Evolutionary conservation across 805 yeast species (phyloP).

Genomic region (Cyberlindnera xishuangbannaensis): DNA sequence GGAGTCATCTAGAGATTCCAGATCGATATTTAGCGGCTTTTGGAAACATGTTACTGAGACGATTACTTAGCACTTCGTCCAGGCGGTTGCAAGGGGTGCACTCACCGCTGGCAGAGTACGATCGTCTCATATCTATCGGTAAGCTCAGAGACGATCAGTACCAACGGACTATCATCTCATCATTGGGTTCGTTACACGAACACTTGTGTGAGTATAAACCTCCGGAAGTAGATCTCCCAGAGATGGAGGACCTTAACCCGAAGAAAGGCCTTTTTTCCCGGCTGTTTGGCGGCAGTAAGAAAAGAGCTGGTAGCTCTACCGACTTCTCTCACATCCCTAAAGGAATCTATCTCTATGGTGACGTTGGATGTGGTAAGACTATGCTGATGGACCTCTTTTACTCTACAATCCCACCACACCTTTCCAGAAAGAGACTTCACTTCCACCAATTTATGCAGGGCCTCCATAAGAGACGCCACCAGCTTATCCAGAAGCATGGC

Average conservation of each 20-base stretch:
- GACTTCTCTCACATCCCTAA: constrained; percentile 46
- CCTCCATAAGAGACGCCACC: constrained; percentile 82
- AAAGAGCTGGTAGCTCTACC: background rate
- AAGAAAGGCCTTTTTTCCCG: constrained; percentile 35
- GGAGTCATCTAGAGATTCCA: no score
- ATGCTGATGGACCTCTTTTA: constrained; percentile 97
- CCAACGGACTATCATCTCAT: constrained; percentile 68
- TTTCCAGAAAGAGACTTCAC: constrained; percentile 78
- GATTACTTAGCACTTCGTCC: constrained; percentile 8
- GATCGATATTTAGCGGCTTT: no score
- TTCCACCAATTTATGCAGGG: constrained; percentile 97
- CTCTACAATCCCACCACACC: constrained; percentile 68
- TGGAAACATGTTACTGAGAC: constrained; percentile 2
- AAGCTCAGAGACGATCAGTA: constrained; percentile 65
- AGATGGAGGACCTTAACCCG: constrained; percentile 45
- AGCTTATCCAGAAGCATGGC: constrained; percentile 59
- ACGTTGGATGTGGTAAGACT: constrained; percentile 98
- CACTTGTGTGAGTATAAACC: constrained; percentile 54
- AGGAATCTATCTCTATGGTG: constrained; percentile 93
- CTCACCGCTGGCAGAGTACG: constrained; percentile 49
- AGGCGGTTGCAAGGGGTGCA: constrained; percentile 9
- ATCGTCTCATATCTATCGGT: constrained; percentile 41
- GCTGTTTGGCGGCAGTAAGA: constrained; percentile 16
- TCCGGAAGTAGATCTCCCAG: constrained; percentile 50
- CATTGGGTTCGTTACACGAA: constrained; percentile 53